phyloP scores from a whole-genome alignment of 345 rosid genomes.

The Moricandia moricandioides region DNA sequence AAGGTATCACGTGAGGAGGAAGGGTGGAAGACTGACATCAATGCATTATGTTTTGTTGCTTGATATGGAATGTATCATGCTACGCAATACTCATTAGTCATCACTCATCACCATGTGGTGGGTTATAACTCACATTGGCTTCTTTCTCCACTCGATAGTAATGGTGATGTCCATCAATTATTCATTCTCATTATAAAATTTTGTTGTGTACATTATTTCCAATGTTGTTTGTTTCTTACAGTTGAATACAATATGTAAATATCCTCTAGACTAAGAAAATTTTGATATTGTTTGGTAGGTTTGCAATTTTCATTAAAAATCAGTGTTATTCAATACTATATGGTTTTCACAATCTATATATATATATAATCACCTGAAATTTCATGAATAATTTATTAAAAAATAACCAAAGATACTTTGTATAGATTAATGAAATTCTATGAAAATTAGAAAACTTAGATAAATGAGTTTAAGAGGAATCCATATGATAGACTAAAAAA shows the following conservation, averaged over 20 bases:
- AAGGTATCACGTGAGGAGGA: constrained; percentile 32
- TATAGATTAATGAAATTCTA: too few relatives aligned
- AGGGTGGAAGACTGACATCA: constrained; percentile 30
- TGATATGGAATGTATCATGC: constrained; percentile 32
- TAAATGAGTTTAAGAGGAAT: too few relatives aligned
- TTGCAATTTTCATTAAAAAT: not conserved
- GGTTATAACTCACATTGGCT: constrained; percentile 30
- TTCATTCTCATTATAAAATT: not conserved
- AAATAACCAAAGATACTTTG: too few relatives aligned
- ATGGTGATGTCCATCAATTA: constrained; percentile 27
- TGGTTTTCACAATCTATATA: too few relatives aligned
- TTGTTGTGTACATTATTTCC: not conserved
- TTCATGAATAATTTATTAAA: not conserved
- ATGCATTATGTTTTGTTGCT: constrained; percentile 33
- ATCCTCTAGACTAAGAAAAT: not conserved
- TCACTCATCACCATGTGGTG: constrained; percentile 30
- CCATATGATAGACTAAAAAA: too few relatives aligned
- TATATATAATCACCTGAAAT: not conserved
- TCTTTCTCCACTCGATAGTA: constrained; percentile 20
- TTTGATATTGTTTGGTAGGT: not conserved
- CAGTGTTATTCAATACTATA: not conserved
- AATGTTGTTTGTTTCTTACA: constrained; percentile 14
- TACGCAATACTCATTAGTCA: constrained; percentile 23
- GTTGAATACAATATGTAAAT: not conserved
- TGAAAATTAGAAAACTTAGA: too few relatives aligned